Base-by-base conservation (phyloP, 1,284 basidiomycete species). In the Rhizopogon parksii region DNA sequence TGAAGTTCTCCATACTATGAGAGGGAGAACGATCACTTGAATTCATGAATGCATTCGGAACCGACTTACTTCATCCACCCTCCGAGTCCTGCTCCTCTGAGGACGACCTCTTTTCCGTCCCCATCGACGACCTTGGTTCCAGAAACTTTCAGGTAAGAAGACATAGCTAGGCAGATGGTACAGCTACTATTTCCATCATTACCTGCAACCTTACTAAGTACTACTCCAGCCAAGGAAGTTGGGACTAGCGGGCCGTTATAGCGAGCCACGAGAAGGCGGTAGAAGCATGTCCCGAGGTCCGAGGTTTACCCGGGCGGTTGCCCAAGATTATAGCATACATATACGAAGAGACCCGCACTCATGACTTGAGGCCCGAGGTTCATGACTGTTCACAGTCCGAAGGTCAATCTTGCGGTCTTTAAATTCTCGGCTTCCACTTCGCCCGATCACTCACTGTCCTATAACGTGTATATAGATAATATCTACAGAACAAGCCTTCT, bases 11-110 rank as follows among this genome's bases (percentile, higher is more conserved):
- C 80, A 81, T 82, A 58, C 76, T 78, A 46, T 30, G 25, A 8
- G 36, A 51, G 36, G 32, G 35, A 39, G 42, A 50, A 35, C 11
- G n/a, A 30, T 38, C 12, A 34, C 36, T 32, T 11, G 15, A 21
- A 42, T 47, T 11, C 19, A 8, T 24, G 50, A 49, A 48, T 17
- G 19, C 36, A 34, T 17, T 39, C 36, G 4, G 21, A 15, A 45
- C 25, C 40, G 69, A 50, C 78, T 60, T 58, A 83, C 80, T 77
- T 82, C 79, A 83, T 80, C 80, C 83, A 85, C 54, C 82, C 83
- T 55, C 82, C 83, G 27, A 85, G 68, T 34, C 84, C 84, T 38
- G 82, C 82, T 36, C 84, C 85, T 25, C 82, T 72, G 50, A 86
- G 71, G 56, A 83, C 70, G 49, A 84, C 70, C 54, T 82, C 76